Conservation (phyloP, 2,329 filamentous ascomycete species). For the Fusarium sp. region DNA sequence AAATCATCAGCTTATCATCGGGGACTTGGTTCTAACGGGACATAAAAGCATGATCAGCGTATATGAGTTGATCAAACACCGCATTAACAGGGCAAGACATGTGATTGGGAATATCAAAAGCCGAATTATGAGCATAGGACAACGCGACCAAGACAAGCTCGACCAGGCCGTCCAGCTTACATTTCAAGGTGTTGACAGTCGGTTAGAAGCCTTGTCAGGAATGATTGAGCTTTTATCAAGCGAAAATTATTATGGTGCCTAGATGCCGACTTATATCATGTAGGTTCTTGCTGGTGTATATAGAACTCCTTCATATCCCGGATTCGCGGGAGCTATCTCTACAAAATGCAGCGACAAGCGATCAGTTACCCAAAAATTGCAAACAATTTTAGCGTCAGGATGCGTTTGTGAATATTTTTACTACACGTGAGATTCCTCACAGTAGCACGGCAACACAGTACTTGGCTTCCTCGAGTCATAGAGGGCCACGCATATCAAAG, state of each 20-base stretch:
- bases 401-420: background rate
- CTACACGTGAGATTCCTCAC: background rate
- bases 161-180: constrained; percentile 1
- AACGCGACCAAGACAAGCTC: background rate
- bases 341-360: background rate
- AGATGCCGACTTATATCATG: background rate
- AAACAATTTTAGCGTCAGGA: background rate
- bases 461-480: background rate
- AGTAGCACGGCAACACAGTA: background rate
- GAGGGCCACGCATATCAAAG: background rate
- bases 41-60: constrained; percentile 1
- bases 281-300: background rate
- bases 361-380: background rate
- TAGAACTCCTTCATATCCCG: background rate
- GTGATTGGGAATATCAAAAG: constrained; percentile 1
- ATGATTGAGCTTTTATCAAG: constrained; percentile 3
- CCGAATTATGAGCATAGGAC: background rate
- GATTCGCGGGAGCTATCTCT: background rate
- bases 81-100: background rate
- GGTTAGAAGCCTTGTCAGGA: constrained; percentile 5
- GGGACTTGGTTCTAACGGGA: constrained; percentile 1
- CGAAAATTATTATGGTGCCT: background rate
- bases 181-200: constrained; percentile 1
- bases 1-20: constrained; percentile 7
- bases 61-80: constrained; percentile 2